These are phyloP conservation scores for Colletotrichum sp. DNA, from an alignment of 2,329 filamentous ascomycete species.

Conservation along the genomic window DNA sequence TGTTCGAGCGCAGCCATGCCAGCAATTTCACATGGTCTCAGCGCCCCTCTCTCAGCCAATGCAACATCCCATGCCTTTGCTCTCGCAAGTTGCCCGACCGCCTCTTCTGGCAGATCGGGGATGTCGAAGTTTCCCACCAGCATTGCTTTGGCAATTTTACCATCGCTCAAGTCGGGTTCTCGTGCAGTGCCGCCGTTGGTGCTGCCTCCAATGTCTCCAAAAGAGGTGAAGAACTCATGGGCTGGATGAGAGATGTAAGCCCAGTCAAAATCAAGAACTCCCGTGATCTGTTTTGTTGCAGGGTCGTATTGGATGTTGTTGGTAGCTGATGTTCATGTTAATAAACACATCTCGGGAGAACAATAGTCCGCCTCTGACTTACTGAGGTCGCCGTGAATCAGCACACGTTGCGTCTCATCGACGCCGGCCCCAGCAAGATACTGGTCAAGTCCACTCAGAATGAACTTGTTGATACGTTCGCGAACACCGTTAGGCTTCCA, in stretches of 20 bases:
- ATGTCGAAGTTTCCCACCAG: not conserved
- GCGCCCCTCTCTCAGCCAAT: not conserved
- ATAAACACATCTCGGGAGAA: too few species aligned
- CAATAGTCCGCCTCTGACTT: too few species aligned
- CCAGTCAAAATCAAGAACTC: conserved; percentile 32
- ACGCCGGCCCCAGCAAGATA: too few species aligned
- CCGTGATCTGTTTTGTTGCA: conserved; percentile 24
- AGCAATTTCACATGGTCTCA: not conserved
- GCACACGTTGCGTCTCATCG: conserved; percentile 3
- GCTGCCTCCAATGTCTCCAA: conserved; percentile 20
- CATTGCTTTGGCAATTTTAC: conserved; percentile 2
- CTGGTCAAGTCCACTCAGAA: too few species aligned
- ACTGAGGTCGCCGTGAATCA: conserved; percentile 33
- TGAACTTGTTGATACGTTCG: conserved; percentile 20
- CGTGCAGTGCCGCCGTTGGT: not conserved
- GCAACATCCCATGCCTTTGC: not conserved
- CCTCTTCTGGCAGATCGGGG: not conserved
- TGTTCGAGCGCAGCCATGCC: not conserved
- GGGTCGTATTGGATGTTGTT: conserved; percentile 31
- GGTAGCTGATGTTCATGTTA: too few species aligned
- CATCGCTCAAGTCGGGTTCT: conserved; percentile 17
- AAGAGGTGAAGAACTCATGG: conserved; percentile 28
- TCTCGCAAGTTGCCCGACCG: not conserved
- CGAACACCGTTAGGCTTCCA: conserved; percentile 23
- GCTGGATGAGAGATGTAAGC: conserved; percentile 25